Evolutionary conservation across 1,284 basidiomycete genomes (phyloP).

Genomic region (Ceratobasidium papillatum): DNA sequence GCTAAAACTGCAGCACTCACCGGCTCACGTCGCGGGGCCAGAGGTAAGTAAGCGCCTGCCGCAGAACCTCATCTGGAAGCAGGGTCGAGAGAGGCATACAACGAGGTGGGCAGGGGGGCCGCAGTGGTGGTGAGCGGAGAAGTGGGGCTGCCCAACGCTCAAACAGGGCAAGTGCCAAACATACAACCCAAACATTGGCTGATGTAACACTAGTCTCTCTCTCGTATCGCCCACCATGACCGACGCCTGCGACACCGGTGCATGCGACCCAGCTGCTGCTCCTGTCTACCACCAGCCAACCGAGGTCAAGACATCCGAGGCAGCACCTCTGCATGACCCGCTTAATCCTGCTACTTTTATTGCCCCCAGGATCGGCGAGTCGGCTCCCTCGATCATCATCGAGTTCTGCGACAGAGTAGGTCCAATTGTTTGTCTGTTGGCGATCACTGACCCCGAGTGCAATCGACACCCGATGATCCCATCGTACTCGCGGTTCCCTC

Average conservation of each 20-base stretch:
- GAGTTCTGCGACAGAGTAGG: conserved; percentile 89
- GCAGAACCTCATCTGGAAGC: conserved; percentile 21
- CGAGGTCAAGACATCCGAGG: neutral
- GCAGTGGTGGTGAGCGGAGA: neutral
- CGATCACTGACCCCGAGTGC: conserved; percentile 20
- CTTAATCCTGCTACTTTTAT: conserved; percentile 67
- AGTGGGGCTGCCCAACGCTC: conserved; percentile 6
- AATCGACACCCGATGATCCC: too few relatives aligned
- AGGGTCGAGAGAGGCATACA: conserved; percentile 12
- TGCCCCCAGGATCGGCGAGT: conserved; percentile 63
- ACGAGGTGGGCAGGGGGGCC: neutral
- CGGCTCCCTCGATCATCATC: conserved; percentile 60
- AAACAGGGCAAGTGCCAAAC: conserved; percentile 12
- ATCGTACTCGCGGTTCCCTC: conserved; percentile 32
- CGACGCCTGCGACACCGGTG: conserved; percentile 26
- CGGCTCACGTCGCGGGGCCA: conserved; percentile 33
- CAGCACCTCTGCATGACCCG: conserved; percentile 39
- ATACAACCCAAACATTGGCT: conserved; percentile 1
- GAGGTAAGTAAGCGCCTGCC: conserved; percentile 8
- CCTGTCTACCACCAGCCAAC: conserved; percentile 24
- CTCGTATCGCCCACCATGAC: conserved; percentile 23
- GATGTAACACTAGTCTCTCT: neutral
- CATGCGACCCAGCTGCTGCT: conserved; percentile 4
- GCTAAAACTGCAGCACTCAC: conserved; percentile 17
- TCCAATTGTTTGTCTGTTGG: conserved; percentile 34